Evolutionary conservation across 2,329 filamentous ascomycete species (phyloP), one percentile per base, ranked within the genome.

Genomic region (Knufia fluminis): DNA sequence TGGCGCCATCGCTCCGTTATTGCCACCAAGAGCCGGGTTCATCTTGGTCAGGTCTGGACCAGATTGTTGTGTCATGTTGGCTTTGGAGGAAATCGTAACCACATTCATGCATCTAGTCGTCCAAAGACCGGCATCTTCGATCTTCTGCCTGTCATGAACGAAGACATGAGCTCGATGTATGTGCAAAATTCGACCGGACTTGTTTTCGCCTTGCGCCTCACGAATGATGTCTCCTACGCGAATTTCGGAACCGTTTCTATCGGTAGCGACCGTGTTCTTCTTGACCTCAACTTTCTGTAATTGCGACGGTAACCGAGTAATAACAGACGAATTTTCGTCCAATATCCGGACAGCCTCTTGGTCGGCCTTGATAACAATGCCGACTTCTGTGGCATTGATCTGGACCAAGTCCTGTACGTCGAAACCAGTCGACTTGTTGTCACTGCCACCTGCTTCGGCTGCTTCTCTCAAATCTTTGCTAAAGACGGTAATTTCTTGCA

Each of bases 401-500:
- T 97, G 90, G 12, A 98, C 88, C 22, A 98, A 77, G 64, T 98
- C 92, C 59, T 94, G 88, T 28, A 98, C 80, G 58, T 90, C 85
- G 66, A 86, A 97, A 67, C 94, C 86, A 9, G 88, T 88, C n/a
- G 91, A 71, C 19, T 49, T 42, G 38, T 32, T 43, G 20, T 43
- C 39, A 52, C 71, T 75, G 14, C 87, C 89, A 54, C 89, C 90
- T 59, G 89, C 88, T 63, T 97, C 92, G 49, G 87, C 88, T 23
- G 92, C 92, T 66, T 95, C 87, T 58, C 94, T 81, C 53, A 98
- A 71, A 70, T 98, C 92, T 66, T 94, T 96, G 72, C 91, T 96
- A 64, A 98, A 98, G 28, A 98, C 92, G 0, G 90, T 96, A 59
- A 98, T 89, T 65, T 98, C 92, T 46, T 83, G 82, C 67, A 92